Conservation (phyloP, 2,329 filamentous ascomycete genomes). For the Colletotrichum tropicicola region DNA sequence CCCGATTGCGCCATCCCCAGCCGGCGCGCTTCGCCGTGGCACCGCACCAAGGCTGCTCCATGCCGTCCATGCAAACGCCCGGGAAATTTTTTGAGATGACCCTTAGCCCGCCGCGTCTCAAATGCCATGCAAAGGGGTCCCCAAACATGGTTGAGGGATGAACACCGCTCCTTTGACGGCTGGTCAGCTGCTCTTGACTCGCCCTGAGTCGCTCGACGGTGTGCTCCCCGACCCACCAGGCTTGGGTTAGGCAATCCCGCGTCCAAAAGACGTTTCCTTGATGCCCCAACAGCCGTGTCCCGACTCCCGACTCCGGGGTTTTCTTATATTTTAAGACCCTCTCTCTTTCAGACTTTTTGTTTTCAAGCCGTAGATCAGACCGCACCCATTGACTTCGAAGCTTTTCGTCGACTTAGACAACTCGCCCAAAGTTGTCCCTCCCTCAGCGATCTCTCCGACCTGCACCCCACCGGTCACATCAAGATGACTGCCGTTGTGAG, state of each 20-base stretch:
- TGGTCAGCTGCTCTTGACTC: conserved; percentile 30
- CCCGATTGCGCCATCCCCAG: conserved; percentile 28
- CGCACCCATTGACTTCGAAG: not conserved
- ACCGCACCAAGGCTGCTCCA: conserved; percentile 4
- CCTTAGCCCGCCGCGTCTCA: conserved; percentile 1
- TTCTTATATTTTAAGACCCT: conserved; percentile 8
- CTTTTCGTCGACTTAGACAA: not conserved
- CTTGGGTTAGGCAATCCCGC: conserved; percentile 32
- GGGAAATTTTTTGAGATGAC: conserved; percentile 27
- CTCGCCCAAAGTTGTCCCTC: not conserved
- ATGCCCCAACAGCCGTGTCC: conserved; percentile 15
- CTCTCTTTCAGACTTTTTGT: not conserved
- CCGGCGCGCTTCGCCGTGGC: conserved; percentile 3
- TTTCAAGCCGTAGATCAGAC: not conserved
- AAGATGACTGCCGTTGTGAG: conserved; percentile 13
- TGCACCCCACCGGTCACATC: not conserved
- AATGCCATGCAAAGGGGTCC: conserved; percentile 9
- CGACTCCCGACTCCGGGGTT: not conserved
- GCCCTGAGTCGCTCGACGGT: conserved; percentile 27
- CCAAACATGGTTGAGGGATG: conserved; percentile 25
- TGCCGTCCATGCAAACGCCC: conserved; percentile 26
- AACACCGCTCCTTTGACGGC: conserved; percentile 28
- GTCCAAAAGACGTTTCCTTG: conserved; percentile 31
- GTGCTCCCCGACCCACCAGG: conserved; percentile 28
- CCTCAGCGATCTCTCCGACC: not conserved